Base-by-base conservation (phyloP, 1,284 basidiomycete species). In the Sporisorium sorghi region DNA sequence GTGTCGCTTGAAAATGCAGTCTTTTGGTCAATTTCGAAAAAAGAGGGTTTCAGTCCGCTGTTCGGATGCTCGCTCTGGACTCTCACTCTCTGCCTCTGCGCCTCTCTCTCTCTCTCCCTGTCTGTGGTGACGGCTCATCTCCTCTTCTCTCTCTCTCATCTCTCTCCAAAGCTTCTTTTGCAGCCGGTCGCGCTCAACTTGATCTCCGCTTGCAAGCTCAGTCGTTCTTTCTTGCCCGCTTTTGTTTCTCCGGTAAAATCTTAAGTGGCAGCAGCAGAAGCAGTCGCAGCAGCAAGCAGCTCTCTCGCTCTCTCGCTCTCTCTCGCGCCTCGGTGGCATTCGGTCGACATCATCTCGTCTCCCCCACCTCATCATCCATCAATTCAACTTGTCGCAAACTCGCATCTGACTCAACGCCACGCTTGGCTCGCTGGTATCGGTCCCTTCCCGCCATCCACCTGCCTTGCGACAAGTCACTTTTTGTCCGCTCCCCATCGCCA, bases 341-440 rank as follows among this genome's bases (percentile, higher is more conserved):
- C 46, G 46, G 46, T 47, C 46, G 46, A 5, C 28, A 28, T 8
- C 28, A 47, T 30, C 19, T n/a, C 26, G 26, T 32, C 23, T 47
- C 46, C 46, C 46, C 46, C 46, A 47, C 46, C 46, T 30, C 46
- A 47, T 47, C 46, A n/a, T 32, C n/a, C n/a, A 2, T 26, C 28
- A 3, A 14, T 12, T 3, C 5, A 19, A 40, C 37, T 19, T n/a
- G 6, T n/a, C n/a, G n/a, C n/a, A n/a, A n/a, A n/a, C 46, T 19
- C 46, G 28, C 46, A 30, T 26, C 46, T 47, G 46, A 47, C 28
- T 47, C 46, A 28, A 47, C 46, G 46, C 35, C 35, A 33, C 33
- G 33, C 33, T 12, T 15, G 3, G 15, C 46, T 47, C 28, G 10
- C 17, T 23, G n/a, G 46, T 19, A 28, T 21, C 28, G 28, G 46